Base-by-base conservation (phyloP, 2,329 filamentous ascomycete genomes). In the Aspergillus sojae region DNA sequence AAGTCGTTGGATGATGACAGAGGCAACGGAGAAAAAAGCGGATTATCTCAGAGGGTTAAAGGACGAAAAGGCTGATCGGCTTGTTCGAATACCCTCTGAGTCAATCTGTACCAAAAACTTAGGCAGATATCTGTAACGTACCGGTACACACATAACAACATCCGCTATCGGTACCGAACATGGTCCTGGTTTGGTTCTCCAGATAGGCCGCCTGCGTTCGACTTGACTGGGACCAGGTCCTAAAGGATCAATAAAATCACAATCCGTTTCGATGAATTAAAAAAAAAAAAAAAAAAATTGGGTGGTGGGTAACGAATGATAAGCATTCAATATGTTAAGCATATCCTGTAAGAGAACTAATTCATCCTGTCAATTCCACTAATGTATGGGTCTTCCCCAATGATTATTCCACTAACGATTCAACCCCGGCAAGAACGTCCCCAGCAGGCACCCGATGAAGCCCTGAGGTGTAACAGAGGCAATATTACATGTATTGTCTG, bases 141-240 rank as follows among this genome's bases (percentile, higher is more conserved):
- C 26, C 26, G 26, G 26, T 28, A 36, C 12, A 14, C 34, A 36
- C 34, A 36, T 36, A 16, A 16, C 5, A 36, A 36, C 30, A 36
- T 14, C 23, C 39, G 34, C 19, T 39, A 61, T 32, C 34, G 59
- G 59, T 61, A 61, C 59, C 59, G 19, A 32, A 43, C 21, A 56
- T 36, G 28, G 43, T 32, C n/a, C 21, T 23, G 21, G 41, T 46
- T 32, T 55, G 59, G 59, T 57, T 50, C 53, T 28, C 45, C 14
- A 16, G 12, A 36, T 14, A 36, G 34, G 12, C 53, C 21, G 41
- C n/a, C 50, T 10, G 34, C 28, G 28, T 46, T 46, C 23, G 9
- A 43, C n/a, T 46, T n/a, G 26, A 28, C 30, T 32, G 36, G 43
- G 32, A 28, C 45, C 48, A 39, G 19, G 11, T 34, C 34, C n/a